A percentile compares a stretch with the other conserved stretches of the same genome.
phyloP scores from a whole-genome alignment of 1,284 basidiomycete genomes.

The Austroboletus olivaceoglutinosus region DNA sequence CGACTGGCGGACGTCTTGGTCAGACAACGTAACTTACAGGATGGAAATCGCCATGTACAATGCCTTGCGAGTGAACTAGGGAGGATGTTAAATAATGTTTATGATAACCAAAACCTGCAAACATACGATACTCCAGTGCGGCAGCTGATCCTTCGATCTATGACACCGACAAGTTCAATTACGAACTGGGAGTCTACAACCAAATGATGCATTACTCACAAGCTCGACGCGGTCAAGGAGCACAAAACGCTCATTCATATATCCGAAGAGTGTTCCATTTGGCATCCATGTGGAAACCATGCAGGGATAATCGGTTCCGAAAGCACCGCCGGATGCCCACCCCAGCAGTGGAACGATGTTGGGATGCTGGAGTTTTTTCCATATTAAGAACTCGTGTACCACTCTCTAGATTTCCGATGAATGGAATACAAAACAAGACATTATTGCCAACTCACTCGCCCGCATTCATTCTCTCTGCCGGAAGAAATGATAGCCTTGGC shows the following conservation, averaged over 20 bases:
- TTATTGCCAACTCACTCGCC: neutral
- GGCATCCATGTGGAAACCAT: slow-evolving; percentile 12
- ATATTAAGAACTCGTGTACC: slow-evolving; percentile 3
- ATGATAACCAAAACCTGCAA: neutral
- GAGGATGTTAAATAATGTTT: neutral
- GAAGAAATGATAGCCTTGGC: slow-evolving; percentile 4
- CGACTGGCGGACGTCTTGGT: neutral
- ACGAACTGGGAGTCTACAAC: neutral
- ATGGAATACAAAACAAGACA: neutral
- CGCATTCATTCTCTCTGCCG: neutral
- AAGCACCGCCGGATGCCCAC: neutral
- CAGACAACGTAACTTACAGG: neutral
- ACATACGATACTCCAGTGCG: slow-evolving; percentile 7
- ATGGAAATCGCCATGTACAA: slow-evolving; percentile 4
- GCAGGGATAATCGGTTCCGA: slow-evolving; percentile 6
- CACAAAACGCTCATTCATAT: neutral
- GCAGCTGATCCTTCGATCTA: slow-evolving; percentile 4
- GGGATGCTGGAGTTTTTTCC: slow-evolving; percentile 3
- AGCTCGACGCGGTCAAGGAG: slow-evolving; percentile 1
- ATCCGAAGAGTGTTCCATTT: slow-evolving; percentile 2
- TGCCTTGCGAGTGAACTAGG: slow-evolving; percentile 5
- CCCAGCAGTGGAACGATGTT: slow-evolving; percentile 5
- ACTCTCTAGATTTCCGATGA: slow-evolving; percentile 2
- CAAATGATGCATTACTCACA: neutral
- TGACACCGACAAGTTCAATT: neutral